Conservation (phyloP, 148 eudicot species). For the Rhododendron simsii region DNA sequence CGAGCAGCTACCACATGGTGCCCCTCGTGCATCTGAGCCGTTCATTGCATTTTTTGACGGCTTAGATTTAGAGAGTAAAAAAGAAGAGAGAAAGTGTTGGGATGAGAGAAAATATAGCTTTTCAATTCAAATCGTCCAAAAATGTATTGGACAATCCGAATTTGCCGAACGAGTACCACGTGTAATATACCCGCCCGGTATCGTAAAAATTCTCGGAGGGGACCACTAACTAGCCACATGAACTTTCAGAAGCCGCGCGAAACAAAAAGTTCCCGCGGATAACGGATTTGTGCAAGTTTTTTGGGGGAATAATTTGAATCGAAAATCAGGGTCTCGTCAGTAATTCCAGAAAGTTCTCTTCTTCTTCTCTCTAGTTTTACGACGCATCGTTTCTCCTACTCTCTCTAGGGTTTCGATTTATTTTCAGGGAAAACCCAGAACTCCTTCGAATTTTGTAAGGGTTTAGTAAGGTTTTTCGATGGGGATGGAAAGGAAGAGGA, state of each 20-base stretch:
- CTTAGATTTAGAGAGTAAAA: no score
- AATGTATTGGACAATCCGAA: rapidly evolving
- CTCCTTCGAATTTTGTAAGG: background rate
- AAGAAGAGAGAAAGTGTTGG: no score
- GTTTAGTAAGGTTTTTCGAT: background rate
- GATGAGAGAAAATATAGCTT: no score
- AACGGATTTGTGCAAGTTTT: background rate
- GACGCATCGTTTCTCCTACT: background rate
- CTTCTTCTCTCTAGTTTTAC: background rate
- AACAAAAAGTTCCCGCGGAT: no score
- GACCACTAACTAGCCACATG: no score
- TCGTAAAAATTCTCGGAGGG: no score
- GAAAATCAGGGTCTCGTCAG: background rate
- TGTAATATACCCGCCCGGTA: no score
- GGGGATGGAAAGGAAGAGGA: constrained; percentile 79
- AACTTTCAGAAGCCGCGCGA: no score
- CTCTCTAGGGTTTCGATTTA: background rate
- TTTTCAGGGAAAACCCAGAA: background rate
- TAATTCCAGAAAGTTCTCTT: background rate
- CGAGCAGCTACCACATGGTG: no score
- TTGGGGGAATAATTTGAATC: background rate
- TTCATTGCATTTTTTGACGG: no score
- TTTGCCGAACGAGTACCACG: rapidly evolving
- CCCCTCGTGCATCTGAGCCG: no score
- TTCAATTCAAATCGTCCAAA: no score